A percentile compares a stretch with the other conserved stretches of the same genome.
phyloP scores from a whole-genome alignment of 768 basidiomycete species.

The Boletus sp. region DNA sequence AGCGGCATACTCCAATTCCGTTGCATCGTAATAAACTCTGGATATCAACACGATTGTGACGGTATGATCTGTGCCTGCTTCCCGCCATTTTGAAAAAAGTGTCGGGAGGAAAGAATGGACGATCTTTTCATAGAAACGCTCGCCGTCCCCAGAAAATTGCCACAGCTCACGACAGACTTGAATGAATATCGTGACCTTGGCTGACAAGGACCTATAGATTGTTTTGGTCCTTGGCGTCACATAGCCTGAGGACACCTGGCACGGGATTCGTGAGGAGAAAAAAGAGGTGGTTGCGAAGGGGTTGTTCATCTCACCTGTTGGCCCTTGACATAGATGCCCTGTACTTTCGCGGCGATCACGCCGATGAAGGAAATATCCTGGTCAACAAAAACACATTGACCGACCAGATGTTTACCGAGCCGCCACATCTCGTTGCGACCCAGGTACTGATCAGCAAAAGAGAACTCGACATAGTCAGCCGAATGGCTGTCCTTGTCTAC shows the following conservation, averaged over 20 bases:
- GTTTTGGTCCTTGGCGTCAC: conserved; percentile 82
- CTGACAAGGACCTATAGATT: conserved; percentile 86
- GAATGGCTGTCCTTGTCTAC: conserved; percentile 60
- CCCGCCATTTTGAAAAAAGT: conserved; percentile 81
- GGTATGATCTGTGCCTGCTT: conserved; percentile 84
- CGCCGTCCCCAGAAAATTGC: conserved; percentile 96
- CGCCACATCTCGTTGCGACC: conserved; percentile 98
- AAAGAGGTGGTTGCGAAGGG: neutral
- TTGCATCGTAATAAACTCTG: conserved; percentile 81
- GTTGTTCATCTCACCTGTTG: conserved; percentile 46
- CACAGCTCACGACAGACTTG: conserved; percentile 95
- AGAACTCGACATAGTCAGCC: conserved; percentile 83
- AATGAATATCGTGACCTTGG: conserved; percentile 90
- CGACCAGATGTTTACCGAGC: conserved; percentile 75
- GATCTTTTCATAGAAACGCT: conserved; percentile 95
- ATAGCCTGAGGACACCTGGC: conserved; percentile 75
- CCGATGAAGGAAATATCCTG: conserved; percentile 88
- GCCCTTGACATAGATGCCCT: conserved; percentile 68
- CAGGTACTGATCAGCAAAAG: conserved; percentile 92
- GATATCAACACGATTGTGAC: conserved; percentile 94
- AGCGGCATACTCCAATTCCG: conserved; percentile 77
- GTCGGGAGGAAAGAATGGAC: conserved; percentile 94
- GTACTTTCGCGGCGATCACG: conserved; percentile 76
- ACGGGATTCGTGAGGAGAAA: neutral
- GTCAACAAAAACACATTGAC: conserved; percentile 75